Evolutionary conservation across 106 monocot species (phyloP).

Genomic region (Platanthera guangdongensis): DNA sequence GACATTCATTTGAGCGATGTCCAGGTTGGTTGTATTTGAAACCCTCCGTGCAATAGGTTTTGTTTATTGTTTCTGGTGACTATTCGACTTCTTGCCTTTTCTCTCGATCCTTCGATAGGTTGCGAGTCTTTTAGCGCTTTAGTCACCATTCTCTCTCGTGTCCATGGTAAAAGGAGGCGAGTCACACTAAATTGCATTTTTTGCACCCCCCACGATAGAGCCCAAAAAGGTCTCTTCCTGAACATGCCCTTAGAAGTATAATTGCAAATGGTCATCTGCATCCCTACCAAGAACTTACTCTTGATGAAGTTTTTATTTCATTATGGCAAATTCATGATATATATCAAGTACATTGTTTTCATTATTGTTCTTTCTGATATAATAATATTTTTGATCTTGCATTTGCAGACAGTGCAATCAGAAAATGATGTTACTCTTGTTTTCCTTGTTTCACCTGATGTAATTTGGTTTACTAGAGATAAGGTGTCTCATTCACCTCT

Average conservation of each 20-base stretch:
- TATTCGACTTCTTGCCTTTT: too few species aligned
- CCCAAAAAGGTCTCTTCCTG: too few species aligned
- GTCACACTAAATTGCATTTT: too few species aligned
- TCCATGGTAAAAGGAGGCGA: too few species aligned
- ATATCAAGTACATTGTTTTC: slow-evolving; percentile 5
- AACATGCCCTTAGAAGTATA: background rate
- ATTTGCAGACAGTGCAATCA: slow-evolving; percentile 47
- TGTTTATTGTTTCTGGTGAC: too few species aligned
- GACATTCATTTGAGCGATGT: too few species aligned
- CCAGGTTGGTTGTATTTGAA: too few species aligned
- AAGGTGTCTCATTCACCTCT: slow-evolving; percentile 34
- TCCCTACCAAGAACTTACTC: background rate
- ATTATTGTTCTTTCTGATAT: background rate
- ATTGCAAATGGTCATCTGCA: background rate
- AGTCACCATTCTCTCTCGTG: too few species aligned
- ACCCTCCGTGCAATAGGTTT: too few species aligned
- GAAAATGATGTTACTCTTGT: slow-evolving; percentile 42
- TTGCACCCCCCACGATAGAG: too few species aligned
- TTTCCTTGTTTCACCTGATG: slow-evolving; percentile 72
- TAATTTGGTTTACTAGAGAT: slow-evolving; percentile 55
- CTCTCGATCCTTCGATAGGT: too few species aligned
- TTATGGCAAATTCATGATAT: background rate
- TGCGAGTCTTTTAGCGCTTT: too few species aligned
- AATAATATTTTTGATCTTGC: slow-evolving; percentile 1
- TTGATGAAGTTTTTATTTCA: background rate